A percentile compares a stretch with the other conserved stretches of the same genome.
These are phyloP conservation scores for Simmondsia chinensis DNA, from an alignment of 148 eudicot genomes.

Conservation along the genomic window DNA sequence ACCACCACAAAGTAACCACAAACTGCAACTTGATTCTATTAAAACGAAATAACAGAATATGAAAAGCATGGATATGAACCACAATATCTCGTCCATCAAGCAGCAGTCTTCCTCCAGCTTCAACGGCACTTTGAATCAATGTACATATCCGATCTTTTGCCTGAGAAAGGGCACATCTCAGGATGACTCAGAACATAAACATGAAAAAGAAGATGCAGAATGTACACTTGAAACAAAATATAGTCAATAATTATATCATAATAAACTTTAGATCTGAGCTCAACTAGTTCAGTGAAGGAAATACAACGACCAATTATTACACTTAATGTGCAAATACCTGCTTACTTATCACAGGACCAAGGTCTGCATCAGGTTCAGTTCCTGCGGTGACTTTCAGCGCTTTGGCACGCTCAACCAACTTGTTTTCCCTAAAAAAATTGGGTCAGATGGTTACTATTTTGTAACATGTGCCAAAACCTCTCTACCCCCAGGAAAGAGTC, in stretches of 20 bases:
- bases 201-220: conserved; percentile 1
- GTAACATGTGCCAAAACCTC: too few relatives aligned
- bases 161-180: conserved; percentile 25
- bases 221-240: not conserved
- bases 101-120: conserved; percentile 71
- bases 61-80: conserved; percentile 25
- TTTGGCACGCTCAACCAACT: conserved; percentile 79
- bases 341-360: conserved; percentile 96
- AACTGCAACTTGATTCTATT: too few relatives aligned
- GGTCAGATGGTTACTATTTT: too few relatives aligned
- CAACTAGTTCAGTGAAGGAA: too few relatives aligned
- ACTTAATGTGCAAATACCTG: too few relatives aligned
- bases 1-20: too few relatives aligned
- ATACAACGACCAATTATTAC: not conserved
- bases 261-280: too few relatives aligned
- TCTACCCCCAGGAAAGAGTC: too few relatives aligned
- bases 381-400: conserved; percentile 83
- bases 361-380: conserved; percentile 89
- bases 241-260: too few relatives aligned
- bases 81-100: conserved; percentile 81
- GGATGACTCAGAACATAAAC: too few relatives aligned
- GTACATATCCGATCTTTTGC: conserved; percentile 81
- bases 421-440: conserved; percentile 56
- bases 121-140: conserved; percentile 83
- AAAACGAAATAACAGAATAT: not conserved